Evolutionary conservation across 2,329 filamentous ascomycete species (phyloP).

Genomic region (Aspergillus tubingensis): DNA sequence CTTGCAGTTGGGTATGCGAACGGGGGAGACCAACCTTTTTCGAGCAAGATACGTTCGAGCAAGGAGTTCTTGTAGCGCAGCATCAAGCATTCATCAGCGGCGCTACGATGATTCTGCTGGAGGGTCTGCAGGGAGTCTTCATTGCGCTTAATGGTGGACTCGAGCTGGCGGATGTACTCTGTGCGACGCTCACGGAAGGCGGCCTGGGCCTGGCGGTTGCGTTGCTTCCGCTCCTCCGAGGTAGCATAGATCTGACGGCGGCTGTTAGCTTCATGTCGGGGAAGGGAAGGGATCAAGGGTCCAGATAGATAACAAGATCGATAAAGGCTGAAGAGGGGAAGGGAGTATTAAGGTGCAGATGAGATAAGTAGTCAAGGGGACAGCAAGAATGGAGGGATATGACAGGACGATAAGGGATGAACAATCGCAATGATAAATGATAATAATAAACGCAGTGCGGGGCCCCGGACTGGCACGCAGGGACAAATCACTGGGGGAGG

Average conservation of each 20-base stretch:
- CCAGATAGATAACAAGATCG: conserved; percentile 11
- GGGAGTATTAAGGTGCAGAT: conserved; percentile 9
- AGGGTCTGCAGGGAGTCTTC: conserved; percentile 91
- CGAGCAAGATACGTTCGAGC: conserved; percentile 88
- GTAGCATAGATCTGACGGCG: conserved; percentile 85
- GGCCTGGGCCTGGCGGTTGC: conserved; percentile 94
- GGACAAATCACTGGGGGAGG: conserved; percentile 2
- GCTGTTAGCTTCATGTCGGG: conserved; percentile 17
- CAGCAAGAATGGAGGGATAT: conserved; percentile 12
- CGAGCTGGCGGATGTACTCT: conserved; percentile 98
- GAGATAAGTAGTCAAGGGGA: conserved; percentile 2
- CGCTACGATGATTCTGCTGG: conserved; percentile 90
- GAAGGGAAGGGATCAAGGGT: conserved; percentile 2
- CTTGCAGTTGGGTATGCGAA: neutral
- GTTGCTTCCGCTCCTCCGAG: conserved; percentile 96
- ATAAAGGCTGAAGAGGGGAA: conserved; percentile 3
- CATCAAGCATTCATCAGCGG: conserved; percentile 97
- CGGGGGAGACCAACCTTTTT: conserved; percentile 69
- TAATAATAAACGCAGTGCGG: conserved; percentile 28
- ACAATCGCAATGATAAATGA: conserved; percentile 23
- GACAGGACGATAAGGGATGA: conserved; percentile 22
- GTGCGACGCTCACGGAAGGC: conserved; percentile 95
- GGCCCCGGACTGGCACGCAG: conserved; percentile 31
- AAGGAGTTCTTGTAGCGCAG: conserved; percentile 97
- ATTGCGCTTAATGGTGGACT: conserved; percentile 95